Base-by-base conservation (phyloP, 176 grass and related monocot species). In the Chrysopogon serrulatus region DNA sequence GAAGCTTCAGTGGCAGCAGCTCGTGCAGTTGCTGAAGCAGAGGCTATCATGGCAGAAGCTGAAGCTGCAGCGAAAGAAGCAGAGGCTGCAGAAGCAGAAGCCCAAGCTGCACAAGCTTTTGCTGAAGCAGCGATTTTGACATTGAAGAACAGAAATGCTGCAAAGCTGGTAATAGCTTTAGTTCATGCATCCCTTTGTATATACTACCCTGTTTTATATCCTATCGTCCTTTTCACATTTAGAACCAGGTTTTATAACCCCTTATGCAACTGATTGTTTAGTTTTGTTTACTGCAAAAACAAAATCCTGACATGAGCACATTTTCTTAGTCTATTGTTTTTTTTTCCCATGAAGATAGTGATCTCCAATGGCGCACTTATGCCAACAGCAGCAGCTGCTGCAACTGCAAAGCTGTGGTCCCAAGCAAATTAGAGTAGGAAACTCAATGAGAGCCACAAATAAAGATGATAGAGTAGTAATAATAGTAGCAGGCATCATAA, bases 21-120 rank as follows among this genome's bases (percentile, higher is more conserved):
- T 73, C 78, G 78, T 80, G 89, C 91, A 68, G 85, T 97, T 87
- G 87, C 79, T 75, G 94, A 97, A 84, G 95, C 88, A 77, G 95
- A 92, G 72, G 69, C 82, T 68, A 84, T 85, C 35, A 77, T 92
- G 45, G 78, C 84, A 70, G 90, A 91, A 87, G 92, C 95, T 79
- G 86, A 87, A 85, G 80, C 89, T 53, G 92, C 95, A 80, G 62
- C 81, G 23, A 94, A 74, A 90, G 89, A 89, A 71, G 95, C 90
- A 39, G 92, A 97, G 70, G 83, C 59, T 56, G 77, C 88, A 64
- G 92, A 97, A 75, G 85, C 83, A 48, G 85, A 97, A 30, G 94
- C 94, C 57, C 89, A 92, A 90, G 91, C 91, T 24, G 90, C 88
- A 49, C 88, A 94, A 83, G 83, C 91, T 14, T 92, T 97, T 71